phyloP scores from a whole-genome alignment of 345 rosid species.

The Eucalyptus decipiens region DNA sequence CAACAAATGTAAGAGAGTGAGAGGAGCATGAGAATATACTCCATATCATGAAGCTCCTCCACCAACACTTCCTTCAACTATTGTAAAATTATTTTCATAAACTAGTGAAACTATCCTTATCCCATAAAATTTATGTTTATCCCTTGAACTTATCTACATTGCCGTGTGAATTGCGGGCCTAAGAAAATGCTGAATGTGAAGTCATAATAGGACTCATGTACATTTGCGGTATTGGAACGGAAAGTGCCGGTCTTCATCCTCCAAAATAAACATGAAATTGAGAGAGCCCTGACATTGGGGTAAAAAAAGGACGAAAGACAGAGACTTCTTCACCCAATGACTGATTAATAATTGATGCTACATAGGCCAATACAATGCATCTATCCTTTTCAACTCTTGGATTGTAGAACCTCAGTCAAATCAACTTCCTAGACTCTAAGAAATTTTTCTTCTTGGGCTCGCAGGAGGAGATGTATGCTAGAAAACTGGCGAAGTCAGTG shows the following conservation, averaged over 20 bases:
- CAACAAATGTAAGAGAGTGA: too few species aligned
- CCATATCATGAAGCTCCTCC: too few species aligned
- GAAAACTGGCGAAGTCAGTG: conserved; percentile 63
- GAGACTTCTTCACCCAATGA: background rate
- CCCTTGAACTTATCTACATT: background rate
- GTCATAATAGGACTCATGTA: background rate
- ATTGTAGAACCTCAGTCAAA: background rate
- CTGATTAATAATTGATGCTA: background rate
- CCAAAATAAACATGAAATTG: background rate
- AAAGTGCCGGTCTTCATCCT: background rate
- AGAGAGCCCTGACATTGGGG: background rate
- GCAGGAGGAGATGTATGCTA: conserved; percentile 42
- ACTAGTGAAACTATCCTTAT: too few species aligned
- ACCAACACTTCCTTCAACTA: too few species aligned
- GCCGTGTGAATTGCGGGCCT: background rate
- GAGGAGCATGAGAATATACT: too few species aligned
- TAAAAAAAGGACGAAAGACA: background rate
- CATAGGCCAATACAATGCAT: background rate
- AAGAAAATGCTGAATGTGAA: background rate
- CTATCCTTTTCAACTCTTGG: background rate
- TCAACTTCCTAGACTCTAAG: conserved; percentile 59
- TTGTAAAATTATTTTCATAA: too few species aligned
- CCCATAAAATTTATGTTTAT: too few species aligned
- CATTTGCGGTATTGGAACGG: background rate
- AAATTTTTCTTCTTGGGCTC: conserved; percentile 76